These are phyloP conservation scores for Suillus alpinus DNA, from an alignment of 768 basidiomycete genomes.

Conservation along the genomic window DNA sequence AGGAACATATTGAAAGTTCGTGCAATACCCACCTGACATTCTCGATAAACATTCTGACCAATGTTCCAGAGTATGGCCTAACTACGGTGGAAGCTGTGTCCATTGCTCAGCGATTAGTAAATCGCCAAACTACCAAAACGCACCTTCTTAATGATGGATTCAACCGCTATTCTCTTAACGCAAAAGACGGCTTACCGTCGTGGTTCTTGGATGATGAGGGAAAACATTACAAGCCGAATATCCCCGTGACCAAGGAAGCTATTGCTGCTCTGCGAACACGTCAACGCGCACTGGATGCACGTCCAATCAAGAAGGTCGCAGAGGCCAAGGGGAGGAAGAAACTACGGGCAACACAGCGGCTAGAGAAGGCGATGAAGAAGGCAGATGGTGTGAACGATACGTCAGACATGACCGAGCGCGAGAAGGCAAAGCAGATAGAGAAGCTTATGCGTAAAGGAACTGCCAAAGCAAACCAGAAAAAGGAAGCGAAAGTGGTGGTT, in stretches of 20 bases:
- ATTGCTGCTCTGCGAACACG: conserved; percentile 80
- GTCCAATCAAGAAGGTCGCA: conserved; percentile 98
- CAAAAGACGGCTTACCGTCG: conserved; percentile 86
- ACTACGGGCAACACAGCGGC: conserved; percentile 74
- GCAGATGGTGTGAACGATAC: conserved; percentile 91
- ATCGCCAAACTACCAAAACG: conserved; percentile 84
- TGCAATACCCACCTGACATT: conserved; percentile 6
- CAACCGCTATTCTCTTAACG: conserved; percentile 87
- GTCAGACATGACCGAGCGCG: conserved; percentile 87
- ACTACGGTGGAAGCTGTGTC: conserved; percentile 88
- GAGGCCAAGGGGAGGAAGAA: conserved; percentile 99
- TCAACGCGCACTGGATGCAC: conserved; percentile 90
- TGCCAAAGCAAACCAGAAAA: conserved; percentile 64
- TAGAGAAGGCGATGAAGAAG: conserved; percentile 94
- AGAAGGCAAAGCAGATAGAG: conserved; percentile 92
- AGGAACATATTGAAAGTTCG: conserved; percentile 66
- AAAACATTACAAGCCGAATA: conserved; percentile 88
- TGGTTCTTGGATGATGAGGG: conserved; percentile 99
- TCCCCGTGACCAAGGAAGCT: conserved; percentile 98
- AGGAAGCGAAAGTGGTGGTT: conserved; percentile 83
- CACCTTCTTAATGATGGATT: conserved; percentile 94
- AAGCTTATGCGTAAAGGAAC: conserved; percentile 84
- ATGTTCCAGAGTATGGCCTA: conserved; percentile 67
- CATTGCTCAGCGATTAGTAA: conserved; percentile 87
- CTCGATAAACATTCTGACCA: conserved; percentile 6